Percentiles rank a stretch among this genome's conserved stretches.
Conservation (phyloP, 495 filamentous ascomycete species). For the Chaetomium fimeti region DNA sequence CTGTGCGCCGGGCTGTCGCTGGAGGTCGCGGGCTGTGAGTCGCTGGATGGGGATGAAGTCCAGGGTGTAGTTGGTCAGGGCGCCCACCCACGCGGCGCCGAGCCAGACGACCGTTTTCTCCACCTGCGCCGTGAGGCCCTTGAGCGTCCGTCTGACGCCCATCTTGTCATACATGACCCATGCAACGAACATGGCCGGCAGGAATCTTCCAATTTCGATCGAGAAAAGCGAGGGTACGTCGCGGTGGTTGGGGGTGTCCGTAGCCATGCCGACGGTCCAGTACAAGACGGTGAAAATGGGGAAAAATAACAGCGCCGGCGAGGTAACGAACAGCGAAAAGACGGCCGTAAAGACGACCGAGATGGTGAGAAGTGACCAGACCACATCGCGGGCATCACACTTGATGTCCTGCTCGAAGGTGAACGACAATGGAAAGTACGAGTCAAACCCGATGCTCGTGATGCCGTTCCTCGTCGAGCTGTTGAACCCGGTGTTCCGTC, state of each 20-base stretch:
- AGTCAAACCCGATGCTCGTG: conserved; percentile 25
- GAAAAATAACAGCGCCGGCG: conserved; percentile 67
- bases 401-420: conserved; percentile 54
- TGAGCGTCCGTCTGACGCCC: conserved; percentile 48
- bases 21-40: conserved; percentile 70
- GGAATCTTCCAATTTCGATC: conserved; percentile 64
- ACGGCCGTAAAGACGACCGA: conserved; percentile 63
- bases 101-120: conserved; percentile 78
- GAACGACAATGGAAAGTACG: conserved; percentile 61
- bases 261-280: conserved; percentile 73
- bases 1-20: conserved; percentile 74
- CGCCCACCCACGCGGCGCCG: conserved; percentile 71
- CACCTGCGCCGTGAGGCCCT: conserved; percentile 59
- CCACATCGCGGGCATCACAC: conserved; percentile 44
- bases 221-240: conserved; percentile 59
- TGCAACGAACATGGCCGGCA: conserved; percentile 74
- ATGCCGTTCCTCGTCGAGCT: conserved; percentile 26
- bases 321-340: conserved; percentile 68
- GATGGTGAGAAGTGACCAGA: conserved; percentile 59
- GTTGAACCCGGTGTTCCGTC: conserved; percentile 18
- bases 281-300: conserved; percentile 69
- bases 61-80: conserved; percentile 81
- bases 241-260: conserved; percentile 63
- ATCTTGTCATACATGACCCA: conserved; percentile 71
- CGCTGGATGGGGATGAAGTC: conserved; percentile 77